These are phyloP conservation scores for Sophora flavescens DNA, from an alignment of 306 rosid species.

Conservation along the genomic window DNA sequence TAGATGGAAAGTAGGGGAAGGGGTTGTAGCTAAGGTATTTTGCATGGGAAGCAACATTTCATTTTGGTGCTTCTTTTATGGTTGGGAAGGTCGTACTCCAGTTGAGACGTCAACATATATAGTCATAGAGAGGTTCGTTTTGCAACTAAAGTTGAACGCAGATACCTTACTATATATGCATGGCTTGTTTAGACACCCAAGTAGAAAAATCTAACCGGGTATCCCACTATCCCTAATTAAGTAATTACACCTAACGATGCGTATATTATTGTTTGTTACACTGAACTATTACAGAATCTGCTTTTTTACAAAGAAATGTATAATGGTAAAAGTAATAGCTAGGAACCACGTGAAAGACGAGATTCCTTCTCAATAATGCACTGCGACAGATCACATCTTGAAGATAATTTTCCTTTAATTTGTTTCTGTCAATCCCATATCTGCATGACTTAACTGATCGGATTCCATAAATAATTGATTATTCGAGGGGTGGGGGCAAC, in stretches of 20 bases:
- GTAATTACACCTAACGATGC: not conserved
- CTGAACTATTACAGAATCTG: not conserved
- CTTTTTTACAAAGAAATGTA: not conserved
- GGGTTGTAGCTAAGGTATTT: slow-evolving; percentile 49
- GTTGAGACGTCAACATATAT: slow-evolving; percentile 56
- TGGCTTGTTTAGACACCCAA: slow-evolving; percentile 8
- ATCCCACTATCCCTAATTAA: not conserved
- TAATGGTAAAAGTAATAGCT: not conserved
- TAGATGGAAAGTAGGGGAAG: slow-evolving; percentile 39
- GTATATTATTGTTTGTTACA: not conserved
- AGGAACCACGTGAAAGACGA: not conserved
- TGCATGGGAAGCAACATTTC: slow-evolving; percentile 63
- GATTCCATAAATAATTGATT: not conserved
- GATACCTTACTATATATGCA: slow-evolving; percentile 3
- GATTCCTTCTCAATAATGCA: slow-evolving; percentile 42
- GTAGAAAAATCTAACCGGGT: not conserved
- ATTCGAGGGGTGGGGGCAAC: slow-evolving; percentile 12
- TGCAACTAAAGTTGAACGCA: slow-evolving; percentile 7
- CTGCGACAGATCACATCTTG: slow-evolving; percentile 32
- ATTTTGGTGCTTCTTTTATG: slow-evolving; percentile 55
- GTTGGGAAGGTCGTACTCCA: slow-evolving; percentile 56
- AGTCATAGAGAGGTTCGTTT: slow-evolving; percentile 32
- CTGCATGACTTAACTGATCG: not conserved
- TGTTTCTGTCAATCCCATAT: slow-evolving; percentile 25
- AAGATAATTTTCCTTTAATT: slow-evolving; percentile 10